Conservation (phyloP, 140 eudicot species). For the Bidens hawaiensis region DNA sequence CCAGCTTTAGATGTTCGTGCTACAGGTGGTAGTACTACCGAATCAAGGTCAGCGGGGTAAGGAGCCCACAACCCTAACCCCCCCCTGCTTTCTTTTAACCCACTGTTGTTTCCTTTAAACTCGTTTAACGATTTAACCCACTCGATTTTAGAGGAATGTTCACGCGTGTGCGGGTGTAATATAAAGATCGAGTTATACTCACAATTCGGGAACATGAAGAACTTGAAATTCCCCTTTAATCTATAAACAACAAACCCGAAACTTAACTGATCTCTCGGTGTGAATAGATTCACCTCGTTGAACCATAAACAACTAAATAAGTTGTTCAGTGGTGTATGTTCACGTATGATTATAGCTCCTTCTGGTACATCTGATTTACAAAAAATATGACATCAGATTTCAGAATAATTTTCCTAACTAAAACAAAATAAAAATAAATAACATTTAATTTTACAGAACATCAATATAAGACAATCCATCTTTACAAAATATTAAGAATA, state of each 20-base stretch:
- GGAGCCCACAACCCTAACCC: conserved; percentile 96
- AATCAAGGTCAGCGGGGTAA: conserved; percentile 77
- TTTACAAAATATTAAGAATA: not conserved
- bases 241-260: conserved; percentile 93
- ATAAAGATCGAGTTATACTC: conserved; percentile 80
- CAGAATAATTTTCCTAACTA: not conserved
- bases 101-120: conserved; percentile 60
- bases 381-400: conserved; percentile 2
- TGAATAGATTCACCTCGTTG: conserved; percentile 88
- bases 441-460: not conserved
- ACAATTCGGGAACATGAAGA: conserved; percentile 90
- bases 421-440: not conserved
- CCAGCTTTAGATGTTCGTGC: conserved; percentile 96
- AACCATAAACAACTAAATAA: conserved; percentile 93
- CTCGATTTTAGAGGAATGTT: conserved; percentile 91
- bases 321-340: conserved; percentile 74
- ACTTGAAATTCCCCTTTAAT: conserved; percentile 51
- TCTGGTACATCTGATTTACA: conserved; percentile 81
- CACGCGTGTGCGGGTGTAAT: conserved; percentile 86
- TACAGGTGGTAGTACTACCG: conserved; percentile 77
- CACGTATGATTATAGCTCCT: conserved; percentile 90
- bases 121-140: conserved; percentile 86
- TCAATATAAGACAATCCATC: not conserved
- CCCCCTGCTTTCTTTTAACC: conserved; percentile 77
- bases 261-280: conserved; percentile 97